These are phyloP conservation scores for Paramecium sexaurelia DNA, from an alignment of 73 alveolate genomes.

Conservation along the genomic window DNA sequence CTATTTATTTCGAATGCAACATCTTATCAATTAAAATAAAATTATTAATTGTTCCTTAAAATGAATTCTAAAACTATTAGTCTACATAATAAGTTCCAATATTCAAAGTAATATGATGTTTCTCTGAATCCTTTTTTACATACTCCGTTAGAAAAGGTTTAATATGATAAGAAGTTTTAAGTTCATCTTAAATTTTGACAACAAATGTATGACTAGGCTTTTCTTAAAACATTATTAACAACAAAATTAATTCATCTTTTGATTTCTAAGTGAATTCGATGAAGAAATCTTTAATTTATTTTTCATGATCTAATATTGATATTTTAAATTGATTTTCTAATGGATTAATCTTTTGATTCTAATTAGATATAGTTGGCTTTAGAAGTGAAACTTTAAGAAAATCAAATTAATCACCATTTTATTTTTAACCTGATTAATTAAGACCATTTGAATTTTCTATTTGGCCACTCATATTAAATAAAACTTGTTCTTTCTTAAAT, in stretches of 20 bases:
- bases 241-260: neutral
- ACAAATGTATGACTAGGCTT: neutral
- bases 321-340: neutral
- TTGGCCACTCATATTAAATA: neutral
- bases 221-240: neutral
- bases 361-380: neutral
- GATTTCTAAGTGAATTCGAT: neutral
- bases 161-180: neutral
- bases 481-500: neutral
- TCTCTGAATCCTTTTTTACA: neutral
- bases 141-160: neutral
- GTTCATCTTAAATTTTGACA: neutral
- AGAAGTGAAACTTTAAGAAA: neutral
- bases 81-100: neutral
- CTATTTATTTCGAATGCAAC: neutral
- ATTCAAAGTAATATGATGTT: neutral
- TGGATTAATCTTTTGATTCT: neutral
- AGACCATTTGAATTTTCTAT: neutral
- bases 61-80: neutral
- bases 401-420: neutral
- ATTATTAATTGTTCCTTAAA: neutral
- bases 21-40: neutral
- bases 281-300: neutral
- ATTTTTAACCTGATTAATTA: neutral
- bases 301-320: neutral